Percentiles rank a stretch among this genome's conserved stretches.
Evolutionary conservation across 371 early-diverging fungal species (phyloP).

Genomic region (Mucor saturninus): DNA sequence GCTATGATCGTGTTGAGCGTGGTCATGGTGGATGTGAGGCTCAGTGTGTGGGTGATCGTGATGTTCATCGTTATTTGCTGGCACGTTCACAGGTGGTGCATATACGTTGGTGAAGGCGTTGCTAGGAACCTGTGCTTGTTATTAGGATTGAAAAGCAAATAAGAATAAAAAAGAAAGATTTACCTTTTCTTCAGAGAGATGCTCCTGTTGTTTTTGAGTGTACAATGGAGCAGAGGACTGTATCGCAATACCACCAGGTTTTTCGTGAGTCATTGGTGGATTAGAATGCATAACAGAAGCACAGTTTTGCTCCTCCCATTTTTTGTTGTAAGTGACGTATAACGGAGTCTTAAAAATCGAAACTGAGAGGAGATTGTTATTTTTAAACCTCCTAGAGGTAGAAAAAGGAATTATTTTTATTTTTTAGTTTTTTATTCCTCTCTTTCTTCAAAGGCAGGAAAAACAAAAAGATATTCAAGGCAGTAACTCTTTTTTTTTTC

Average conservation of each 20-base stretch:
- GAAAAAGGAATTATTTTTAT: neutral
- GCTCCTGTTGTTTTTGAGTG: constrained; percentile 8
- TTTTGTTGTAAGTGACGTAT: neutral
- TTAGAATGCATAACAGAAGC: neutral
- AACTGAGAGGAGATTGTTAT: neutral
- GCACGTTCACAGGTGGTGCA: neutral
- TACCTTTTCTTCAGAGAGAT: neutral
- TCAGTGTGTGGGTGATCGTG: constrained; percentile 19
- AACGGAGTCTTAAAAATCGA: neutral
- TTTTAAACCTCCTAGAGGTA: neutral
- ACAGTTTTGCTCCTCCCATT: neutral
- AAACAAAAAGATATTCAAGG: no score
- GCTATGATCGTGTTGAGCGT: constrained; percentile 20
- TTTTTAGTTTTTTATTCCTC: neutral
- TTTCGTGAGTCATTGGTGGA: neutral
- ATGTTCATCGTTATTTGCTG: constrained; percentile 5
- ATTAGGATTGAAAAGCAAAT: neutral
- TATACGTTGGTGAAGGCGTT: constrained; percentile 15
- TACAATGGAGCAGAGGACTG: constrained; percentile 20
- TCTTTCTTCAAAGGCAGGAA: neutral
- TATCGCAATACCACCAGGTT: constrained; percentile 14
- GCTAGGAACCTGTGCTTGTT: constrained; percentile 4
- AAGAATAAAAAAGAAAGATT: no score
- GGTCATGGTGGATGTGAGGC: constrained; percentile 19
- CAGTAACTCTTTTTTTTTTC: no score